These are phyloP conservation scores for Ehretia macrophylla DNA, from an alignment of 257 asterid genomes.

Conservation along the genomic window DNA sequence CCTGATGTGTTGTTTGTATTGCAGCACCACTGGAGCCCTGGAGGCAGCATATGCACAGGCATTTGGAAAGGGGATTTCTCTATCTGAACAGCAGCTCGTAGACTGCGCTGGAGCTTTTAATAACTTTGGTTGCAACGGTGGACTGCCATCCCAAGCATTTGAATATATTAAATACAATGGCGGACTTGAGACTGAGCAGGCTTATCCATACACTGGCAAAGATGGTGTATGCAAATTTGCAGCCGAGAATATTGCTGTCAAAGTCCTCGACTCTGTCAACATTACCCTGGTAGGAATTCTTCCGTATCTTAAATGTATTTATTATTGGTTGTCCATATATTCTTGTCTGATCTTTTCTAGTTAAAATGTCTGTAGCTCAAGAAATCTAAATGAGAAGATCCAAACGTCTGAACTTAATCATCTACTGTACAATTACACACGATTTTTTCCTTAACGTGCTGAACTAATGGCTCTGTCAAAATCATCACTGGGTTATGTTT, in stretches of 20 bases:
- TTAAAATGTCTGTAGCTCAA: neutral
- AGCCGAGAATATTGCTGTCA: conserved; percentile 57
- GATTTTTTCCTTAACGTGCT: too few species aligned
- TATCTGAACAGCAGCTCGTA: conserved; percentile 97
- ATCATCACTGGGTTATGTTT: too few species aligned
- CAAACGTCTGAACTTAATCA: too few species aligned
- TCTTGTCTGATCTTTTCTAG: too few species aligned
- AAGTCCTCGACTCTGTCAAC: conserved; percentile 73
- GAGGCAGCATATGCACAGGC: conserved; percentile 96
- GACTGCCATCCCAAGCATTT: conserved; percentile 96
- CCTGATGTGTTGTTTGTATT: conserved; percentile 13
- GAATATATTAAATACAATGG: conserved; percentile 88
- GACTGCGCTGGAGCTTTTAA: conserved; percentile 94
- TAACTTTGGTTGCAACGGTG: conserved; percentile 92
- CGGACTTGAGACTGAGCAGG: conserved; percentile 83
- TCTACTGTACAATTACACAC: too few species aligned
- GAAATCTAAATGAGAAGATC: neutral
- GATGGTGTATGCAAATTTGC: conserved; percentile 69
- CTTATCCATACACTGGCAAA: conserved; percentile 78
- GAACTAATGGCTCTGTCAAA: too few species aligned
- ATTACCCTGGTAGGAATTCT: conserved; percentile 70
- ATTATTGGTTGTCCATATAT: neutral
- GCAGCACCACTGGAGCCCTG: conserved; percentile 94
- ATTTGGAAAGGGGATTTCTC: conserved; percentile 63
- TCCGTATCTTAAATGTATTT: neutral